Evolutionary conservation across 2,329 filamentous ascomycete genomes (phyloP).

Genomic region (Colletotrichum graminicola): DNA sequence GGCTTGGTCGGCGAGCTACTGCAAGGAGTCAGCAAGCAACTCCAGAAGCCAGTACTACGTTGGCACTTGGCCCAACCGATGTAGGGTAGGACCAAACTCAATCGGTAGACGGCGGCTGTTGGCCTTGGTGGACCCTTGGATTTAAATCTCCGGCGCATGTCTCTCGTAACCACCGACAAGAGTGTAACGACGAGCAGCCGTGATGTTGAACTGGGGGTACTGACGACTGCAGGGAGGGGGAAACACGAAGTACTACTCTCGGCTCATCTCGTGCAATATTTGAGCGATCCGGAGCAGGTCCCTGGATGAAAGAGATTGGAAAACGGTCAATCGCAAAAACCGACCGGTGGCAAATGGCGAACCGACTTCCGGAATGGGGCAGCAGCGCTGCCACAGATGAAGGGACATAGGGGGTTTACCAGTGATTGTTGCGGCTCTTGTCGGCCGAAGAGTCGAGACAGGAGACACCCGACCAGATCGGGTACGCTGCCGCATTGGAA

Average conservation of each 20-base stretch:
- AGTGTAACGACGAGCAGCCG: background rate
- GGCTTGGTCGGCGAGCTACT: conserved; percentile 1
- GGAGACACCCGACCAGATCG: background rate
- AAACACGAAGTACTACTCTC: background rate
- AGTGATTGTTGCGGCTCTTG: conserved; percentile 1
- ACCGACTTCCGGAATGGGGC: background rate
- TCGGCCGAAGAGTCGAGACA: background rate
- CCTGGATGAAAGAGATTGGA: background rate
- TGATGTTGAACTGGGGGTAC: background rate
- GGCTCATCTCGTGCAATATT: background rate
- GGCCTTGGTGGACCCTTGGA: conserved; percentile 24
- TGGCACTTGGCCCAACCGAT: conserved; percentile 6
- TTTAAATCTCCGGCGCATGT: conserved; percentile 38
- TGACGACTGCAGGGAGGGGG: background rate
- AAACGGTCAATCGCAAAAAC: background rate
- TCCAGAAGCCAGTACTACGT: conserved; percentile 9
- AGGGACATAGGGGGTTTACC: background rate
- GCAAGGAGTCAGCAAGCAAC: conserved; percentile 9
- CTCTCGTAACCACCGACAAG: conserved; percentile 17
- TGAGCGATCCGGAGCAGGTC: background rate
- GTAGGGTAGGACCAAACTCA: conserved; percentile 16
- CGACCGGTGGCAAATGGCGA: background rate
- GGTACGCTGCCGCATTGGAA: background rate
- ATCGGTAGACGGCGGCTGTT: conserved; percentile 14
- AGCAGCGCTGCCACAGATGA: background rate